Percentiles rank a stretch among this genome's conserved stretches.
Evolutionary conservation across 1,139 yeast genomes (phyloP).

Genomic region (Scheffersomyces quercinus): DNA sequence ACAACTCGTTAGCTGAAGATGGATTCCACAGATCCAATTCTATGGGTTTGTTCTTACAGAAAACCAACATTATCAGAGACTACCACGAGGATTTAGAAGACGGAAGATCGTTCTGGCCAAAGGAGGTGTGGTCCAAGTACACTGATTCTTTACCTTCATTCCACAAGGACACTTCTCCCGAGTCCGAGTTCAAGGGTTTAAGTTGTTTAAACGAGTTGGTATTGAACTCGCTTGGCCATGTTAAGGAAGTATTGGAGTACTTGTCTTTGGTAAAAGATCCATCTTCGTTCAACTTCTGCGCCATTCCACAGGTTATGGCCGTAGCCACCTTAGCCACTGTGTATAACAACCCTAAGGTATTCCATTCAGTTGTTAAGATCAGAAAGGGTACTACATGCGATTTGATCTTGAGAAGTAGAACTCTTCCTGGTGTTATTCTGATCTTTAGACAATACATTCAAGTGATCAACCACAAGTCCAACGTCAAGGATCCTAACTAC

Average conservation of each 20-base stretch:
- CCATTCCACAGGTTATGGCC: conserved; percentile 99
- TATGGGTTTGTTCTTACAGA: conserved; percentile 95
- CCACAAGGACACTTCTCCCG: conserved; percentile 39
- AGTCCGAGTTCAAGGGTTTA: conserved; percentile 54
- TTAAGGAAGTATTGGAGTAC: conserved; percentile 73
- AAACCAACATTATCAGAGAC: conserved; percentile 94
- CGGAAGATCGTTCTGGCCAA: conserved; percentile 96
- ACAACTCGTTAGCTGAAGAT: conserved; percentile 48
- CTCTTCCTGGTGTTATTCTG: conserved; percentile 71
- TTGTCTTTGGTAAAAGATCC: conserved; percentile 78
- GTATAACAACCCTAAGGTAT: conserved; percentile 76
- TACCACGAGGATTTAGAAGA: conserved; percentile 90
- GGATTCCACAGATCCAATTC: conserved; percentile 66
- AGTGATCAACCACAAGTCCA: conserved; percentile 74
- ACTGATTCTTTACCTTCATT: conserved; percentile 65
- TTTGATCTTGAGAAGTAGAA: conserved; percentile 71
- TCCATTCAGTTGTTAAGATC: conserved; percentile 76
- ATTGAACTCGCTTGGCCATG: conserved; percentile 76
- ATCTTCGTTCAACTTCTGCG: conserved; percentile 85
- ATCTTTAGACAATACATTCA: conserved; percentile 76
- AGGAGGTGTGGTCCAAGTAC: conserved; percentile 87
- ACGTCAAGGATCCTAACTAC: conserved; percentile 85
- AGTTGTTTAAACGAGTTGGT: conserved; percentile 82
- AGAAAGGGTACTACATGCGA: conserved; percentile 89
- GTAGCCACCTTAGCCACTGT: conserved; percentile 88